Evolutionary conservation across 148 eudicot species (phyloP).

Genomic region (Tetragonia tetragonoides): DNA sequence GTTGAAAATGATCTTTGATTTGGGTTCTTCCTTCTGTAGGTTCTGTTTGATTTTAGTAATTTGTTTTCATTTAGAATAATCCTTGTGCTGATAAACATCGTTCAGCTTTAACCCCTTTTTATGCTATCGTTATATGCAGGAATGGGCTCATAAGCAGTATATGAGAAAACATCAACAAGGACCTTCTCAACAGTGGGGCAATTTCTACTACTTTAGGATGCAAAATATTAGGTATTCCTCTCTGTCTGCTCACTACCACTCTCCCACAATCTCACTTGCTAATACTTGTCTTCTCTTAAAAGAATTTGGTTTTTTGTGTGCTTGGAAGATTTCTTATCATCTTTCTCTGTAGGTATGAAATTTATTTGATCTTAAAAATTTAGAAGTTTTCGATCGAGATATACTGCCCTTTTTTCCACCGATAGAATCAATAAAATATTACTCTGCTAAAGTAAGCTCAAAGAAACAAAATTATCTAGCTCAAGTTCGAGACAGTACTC

Average conservation of each 20-base stretch:
- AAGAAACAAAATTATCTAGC: no score
- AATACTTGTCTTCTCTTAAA: neutral
- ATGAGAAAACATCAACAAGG: conserved; percentile 93
- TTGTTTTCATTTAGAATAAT: neutral
- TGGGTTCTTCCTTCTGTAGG: neutral
- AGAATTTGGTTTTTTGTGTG: neutral
- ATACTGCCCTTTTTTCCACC: no score
- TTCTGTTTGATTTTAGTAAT: neutral
- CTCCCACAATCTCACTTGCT: neutral
- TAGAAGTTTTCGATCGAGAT: no score
- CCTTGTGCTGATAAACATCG: neutral
- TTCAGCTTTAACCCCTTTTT: neutral
- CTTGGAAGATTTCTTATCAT: neutral
- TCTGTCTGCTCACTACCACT: neutral
- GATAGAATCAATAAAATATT: no score
- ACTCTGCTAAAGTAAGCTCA: no score
- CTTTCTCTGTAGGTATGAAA: neutral
- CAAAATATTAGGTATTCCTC: conserved; percentile 70
- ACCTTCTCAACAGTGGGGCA: conserved; percentile 99
- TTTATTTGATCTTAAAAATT: neutral
- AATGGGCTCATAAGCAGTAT: conserved; percentile 96
- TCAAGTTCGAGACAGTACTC: no score
- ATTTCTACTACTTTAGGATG: conserved; percentile 96
- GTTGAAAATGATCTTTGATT: neutral
- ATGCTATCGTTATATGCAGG: conserved; percentile 36